Base-by-base conservation (phyloP, 2,329 filamentous ascomycete genomes). In the Ascomycota sp. region DNA sequence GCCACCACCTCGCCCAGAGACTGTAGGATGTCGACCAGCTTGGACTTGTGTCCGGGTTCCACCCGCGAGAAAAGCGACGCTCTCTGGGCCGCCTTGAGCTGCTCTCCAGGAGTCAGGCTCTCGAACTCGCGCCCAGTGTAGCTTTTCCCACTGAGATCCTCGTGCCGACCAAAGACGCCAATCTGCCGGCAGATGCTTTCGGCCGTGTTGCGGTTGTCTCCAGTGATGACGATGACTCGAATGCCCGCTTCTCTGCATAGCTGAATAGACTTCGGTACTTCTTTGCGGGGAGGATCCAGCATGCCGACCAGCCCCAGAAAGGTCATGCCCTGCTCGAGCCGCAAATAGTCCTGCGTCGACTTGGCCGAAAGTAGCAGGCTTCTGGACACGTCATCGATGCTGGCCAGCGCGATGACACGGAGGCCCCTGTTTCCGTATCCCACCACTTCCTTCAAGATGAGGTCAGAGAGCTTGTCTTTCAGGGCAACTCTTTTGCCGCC, bases 121-220 rank as follows among this genome's bases (percentile, higher is more conserved):
- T 98, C 89, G 44, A 98, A 98, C 53, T 98, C 79, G 43, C 86
- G 76, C 36, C 89, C 89, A 41, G 89, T 98, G 48, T 70, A 95
- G 57, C 83, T 93, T 67, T 93, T 95, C 47, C 84, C 84, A 30
- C 62, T 70, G 24, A 95, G 66, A 48, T 93, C 69, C 54, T 95
- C 86, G 39, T 76, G 58, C 42, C 68, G 58, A 11, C 73, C 76
- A 53, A 98, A 98, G 34, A 98, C 75, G 39, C 89, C 89, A 52
- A 98, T 98, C 54, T 92, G 79, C 47, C 86, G 78, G 61, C 89
- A 98, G 51, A 98, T 93, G 39, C 82, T 86, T 61, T 98, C 89
- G 7, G 89, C 89, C 4, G 89, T 98, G 60, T 91, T 92, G 51
- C 78, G 83, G 60, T 92, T 98, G 58, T 98, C 89, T 48, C 89